Evolutionary conservation across 179 eudicot species (phyloP).

Genomic region (Spergularia azorica): DNA sequence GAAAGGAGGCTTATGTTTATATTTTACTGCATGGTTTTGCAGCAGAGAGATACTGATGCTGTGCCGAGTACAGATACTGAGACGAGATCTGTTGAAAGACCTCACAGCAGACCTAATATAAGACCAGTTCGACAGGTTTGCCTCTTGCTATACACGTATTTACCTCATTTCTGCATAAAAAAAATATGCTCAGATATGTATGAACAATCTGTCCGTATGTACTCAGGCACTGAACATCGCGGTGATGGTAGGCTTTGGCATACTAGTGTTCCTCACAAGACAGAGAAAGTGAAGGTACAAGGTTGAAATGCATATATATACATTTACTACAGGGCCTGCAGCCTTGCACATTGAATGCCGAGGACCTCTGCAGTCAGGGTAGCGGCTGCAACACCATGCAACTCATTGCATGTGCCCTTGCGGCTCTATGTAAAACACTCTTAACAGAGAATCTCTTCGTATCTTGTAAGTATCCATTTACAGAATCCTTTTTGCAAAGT

Average conservation of each 20-base stretch:
- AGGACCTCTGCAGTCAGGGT: too few species aligned
- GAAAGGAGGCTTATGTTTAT: not conserved
- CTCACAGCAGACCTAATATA: slow-evolving; percentile 28
- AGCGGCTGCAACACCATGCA: too few species aligned
- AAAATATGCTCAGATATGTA: not conserved
- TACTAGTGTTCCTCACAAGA: slow-evolving; percentile 43
- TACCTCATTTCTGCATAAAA: slow-evolving; percentile 4
- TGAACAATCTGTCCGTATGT: not conserved
- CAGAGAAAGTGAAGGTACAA: slow-evolving; percentile 25
- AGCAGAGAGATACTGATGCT: slow-evolving; percentile 25
- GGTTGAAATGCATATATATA: not conserved
- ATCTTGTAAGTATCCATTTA: too few species aligned
- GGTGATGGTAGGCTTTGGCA: slow-evolving; percentile 48
- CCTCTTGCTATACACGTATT: not conserved
- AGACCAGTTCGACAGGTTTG: slow-evolving; percentile 57
- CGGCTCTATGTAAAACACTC: not conserved
- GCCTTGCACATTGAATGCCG: not conserved
- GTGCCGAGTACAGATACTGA: slow-evolving; percentile 25
- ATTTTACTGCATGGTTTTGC: slow-evolving; percentile 22
- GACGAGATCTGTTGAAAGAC: slow-evolving; percentile 30
- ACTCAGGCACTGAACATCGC: slow-evolving; percentile 45
- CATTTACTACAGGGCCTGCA: not conserved
- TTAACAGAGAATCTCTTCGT: too few species aligned
- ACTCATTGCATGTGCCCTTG: too few species aligned
- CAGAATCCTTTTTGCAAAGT: too few species aligned